A percentile compares a stretch with the other conserved stretches of the same genome.
These are phyloP conservation scores for Cutaneotrichosporon spelunceum DNA, from an alignment of 1,284 basidiomycete species.

Conservation along the genomic window DNA sequence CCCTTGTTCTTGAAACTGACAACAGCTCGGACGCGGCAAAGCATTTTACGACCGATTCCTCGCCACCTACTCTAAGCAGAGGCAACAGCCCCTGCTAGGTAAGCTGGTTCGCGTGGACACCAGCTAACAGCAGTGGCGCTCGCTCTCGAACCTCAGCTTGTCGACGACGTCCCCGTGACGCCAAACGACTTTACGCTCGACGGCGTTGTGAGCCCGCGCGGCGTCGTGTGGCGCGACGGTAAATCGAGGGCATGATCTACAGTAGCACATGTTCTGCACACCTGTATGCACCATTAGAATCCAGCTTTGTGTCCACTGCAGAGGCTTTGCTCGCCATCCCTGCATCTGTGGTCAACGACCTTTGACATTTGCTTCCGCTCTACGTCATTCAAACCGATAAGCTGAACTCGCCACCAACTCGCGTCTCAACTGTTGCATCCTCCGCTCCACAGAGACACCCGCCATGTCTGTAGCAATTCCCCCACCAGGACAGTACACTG, in stretches of 20 bases:
- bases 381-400: neutral
- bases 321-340: neutral
- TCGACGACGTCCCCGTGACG: conserved; percentile 39
- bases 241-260: neutral
- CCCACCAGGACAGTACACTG: conserved; percentile 34
- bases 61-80: conserved; percentile 29
- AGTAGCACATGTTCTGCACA: neutral
- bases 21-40: conserved; percentile 50
- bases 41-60: conserved; percentile 50
- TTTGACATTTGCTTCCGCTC: neutral
- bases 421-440: neutral
- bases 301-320: neutral
- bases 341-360: neutral
- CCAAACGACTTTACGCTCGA: conserved; percentile 40
- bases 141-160: conserved; percentile 42
- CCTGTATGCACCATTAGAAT: neutral
- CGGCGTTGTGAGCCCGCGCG: conserved; percentile 39
- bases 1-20: conserved; percentile 6
- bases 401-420: neutral
- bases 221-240: conserved; percentile 34
- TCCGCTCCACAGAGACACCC: no score
- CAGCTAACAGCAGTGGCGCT: conserved; percentile 40
- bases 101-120: neutral
- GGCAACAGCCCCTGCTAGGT: conserved; percentile 38
- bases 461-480: neutral